Conservation (phyloP, 805 yeast genomes). For the Yarrowia sp. region DNA sequence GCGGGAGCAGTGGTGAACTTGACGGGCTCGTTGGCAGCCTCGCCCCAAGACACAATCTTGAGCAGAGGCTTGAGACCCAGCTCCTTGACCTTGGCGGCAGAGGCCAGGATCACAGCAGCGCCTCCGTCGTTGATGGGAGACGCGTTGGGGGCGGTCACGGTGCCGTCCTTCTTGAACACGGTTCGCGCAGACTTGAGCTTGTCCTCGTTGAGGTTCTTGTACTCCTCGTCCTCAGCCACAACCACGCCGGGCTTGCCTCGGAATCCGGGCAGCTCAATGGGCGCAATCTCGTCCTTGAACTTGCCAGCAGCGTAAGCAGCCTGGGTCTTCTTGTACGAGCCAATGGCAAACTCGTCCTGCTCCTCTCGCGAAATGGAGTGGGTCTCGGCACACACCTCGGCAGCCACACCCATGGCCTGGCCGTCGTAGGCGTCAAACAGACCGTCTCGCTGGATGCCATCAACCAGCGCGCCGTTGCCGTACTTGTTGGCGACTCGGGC, state of each 20-base stretch:
- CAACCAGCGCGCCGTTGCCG: constrained; percentile 76
- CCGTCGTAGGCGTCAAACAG: constrained; percentile 86
- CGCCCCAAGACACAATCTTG: constrained; percentile 91
- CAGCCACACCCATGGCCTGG: constrained; percentile 92
- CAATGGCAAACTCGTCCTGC: constrained; percentile 85
- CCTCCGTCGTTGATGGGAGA: constrained; percentile 97
- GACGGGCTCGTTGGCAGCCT: constrained; percentile 92
- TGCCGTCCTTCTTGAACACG: constrained; percentile 92
- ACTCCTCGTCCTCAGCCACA: constrained; percentile 80
- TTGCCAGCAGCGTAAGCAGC: constrained; percentile 76
- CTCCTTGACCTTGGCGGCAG: constrained; percentile 80
- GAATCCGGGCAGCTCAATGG: constrained; percentile 81
- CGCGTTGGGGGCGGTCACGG: constrained; percentile 96
- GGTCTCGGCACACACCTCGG: constrained; percentile 92
- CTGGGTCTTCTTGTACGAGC: constrained; percentile 82
- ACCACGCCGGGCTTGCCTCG: constrained; percentile 81
- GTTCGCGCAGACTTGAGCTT: constrained; percentile 83
- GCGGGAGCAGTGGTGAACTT: constrained; percentile 97
- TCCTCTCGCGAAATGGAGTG: constrained; percentile 72
- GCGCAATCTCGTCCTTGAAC: constrained; percentile 77
- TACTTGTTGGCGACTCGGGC: constrained; percentile 82
- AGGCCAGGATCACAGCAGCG: constrained; percentile 87
- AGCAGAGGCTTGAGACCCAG: constrained; percentile 86
- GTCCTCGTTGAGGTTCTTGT: constrained; percentile 67
- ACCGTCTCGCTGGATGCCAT: constrained; percentile 92